Percentiles rank a stretch among this genome's conserved stretches.
Evolutionary conservation across 192 early-diverging fungal species (phyloP).

Genomic region (Backusella morwellensis): DNA sequence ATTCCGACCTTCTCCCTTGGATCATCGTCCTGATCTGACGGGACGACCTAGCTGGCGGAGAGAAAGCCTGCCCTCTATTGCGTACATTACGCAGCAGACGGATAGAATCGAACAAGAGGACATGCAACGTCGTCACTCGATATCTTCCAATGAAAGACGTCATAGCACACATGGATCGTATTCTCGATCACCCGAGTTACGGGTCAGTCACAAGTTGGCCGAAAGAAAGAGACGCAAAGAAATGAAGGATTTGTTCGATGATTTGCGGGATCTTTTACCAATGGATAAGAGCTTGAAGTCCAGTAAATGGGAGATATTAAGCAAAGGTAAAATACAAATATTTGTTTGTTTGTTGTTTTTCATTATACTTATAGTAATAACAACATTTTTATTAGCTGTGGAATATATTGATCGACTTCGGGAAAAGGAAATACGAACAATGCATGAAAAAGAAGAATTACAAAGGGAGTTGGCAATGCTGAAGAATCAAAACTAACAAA

Average conservation of each 20-base stretch:
- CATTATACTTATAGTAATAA: background rate
- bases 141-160: background rate
- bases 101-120: background rate
- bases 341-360: conserved; percentile 11
- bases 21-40: conserved; percentile 39
- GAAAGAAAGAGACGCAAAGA: conserved; percentile 86
- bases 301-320: conserved; percentile 89
- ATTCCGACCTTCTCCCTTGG: conserved; percentile 28
- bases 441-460: conserved; percentile 44
- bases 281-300: conserved; percentile 76
- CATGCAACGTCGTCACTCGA: conserved; percentile 26
- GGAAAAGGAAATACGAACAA: conserved; percentile 37
- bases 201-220: conserved; percentile 86
- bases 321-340: conserved; percentile 62
- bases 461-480: conserved; percentile 39
- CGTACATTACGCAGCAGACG: background rate
- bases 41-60: conserved; percentile 34
- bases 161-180: conserved; percentile 51
- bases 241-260: conserved; percentile 92
- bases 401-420: conserved; percentile 47
- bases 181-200: conserved; percentile 71
- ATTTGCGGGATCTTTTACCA: conserved; percentile 73
- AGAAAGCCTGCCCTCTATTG: conserved; percentile 47
- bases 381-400: conserved; percentile 40
- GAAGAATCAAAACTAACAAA: conserved; percentile 17